Evolutionary conservation across 352 stramenopile species (phyloP).

Genomic region (Phytophthora nicotianae): DNA sequence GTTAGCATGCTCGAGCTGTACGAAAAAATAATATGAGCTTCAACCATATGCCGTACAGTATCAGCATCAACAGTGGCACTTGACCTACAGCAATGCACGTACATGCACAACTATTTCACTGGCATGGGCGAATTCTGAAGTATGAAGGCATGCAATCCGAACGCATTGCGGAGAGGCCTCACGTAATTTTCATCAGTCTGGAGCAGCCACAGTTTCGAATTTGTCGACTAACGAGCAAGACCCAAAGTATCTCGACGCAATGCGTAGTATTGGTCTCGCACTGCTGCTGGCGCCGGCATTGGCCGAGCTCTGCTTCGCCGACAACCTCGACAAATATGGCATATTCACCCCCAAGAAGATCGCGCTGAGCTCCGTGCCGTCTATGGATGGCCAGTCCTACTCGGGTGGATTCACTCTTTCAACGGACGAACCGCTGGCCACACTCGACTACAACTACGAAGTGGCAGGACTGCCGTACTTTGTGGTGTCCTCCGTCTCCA

Average conservation of each 20-base stretch:
- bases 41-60: conserved; percentile 1
- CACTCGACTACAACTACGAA: conserved; percentile 39
- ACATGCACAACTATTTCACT: background rate
- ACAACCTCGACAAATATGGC: background rate
- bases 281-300: background rate
- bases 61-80: conserved; percentile 9
- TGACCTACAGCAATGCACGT: background rate
- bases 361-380: background rate
- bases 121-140: background rate
- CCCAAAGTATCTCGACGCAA: background rate
- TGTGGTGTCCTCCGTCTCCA: conserved; percentile 25
- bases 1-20: background rate
- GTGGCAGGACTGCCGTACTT: conserved; percentile 41
- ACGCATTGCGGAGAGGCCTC: background rate
- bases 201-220: conserved; percentile 8
- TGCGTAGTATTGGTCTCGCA: background rate
- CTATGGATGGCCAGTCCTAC: background rate
- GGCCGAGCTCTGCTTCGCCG: background rate
- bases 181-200: background rate
- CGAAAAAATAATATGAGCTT: background rate
- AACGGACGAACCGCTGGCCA: conserved; percentile 21
- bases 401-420: conserved; percentile 27
- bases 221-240: background rate
- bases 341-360: background rate
- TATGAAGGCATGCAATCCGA: background rate